Evolutionary conservation across 805 yeast genomes (phyloP), one percentile per base, ranked within the genome.

Genomic region (Metschnikowia proteae): DNA sequence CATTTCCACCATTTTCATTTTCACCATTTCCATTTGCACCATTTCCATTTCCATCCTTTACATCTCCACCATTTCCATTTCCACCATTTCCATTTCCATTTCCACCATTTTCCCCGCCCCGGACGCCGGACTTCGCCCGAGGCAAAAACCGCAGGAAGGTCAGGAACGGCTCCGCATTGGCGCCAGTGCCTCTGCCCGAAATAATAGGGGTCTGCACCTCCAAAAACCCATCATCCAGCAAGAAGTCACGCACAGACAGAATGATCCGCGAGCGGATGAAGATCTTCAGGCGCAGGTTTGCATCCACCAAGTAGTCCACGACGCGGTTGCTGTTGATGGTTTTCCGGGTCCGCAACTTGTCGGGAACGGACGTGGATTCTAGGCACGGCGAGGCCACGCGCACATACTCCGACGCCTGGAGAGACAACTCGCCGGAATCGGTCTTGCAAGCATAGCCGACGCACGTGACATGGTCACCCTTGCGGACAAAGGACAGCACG

Each of bases 121-220:
- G 9, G 30, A 3, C 8, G 30, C 30, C 30, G 30, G 30, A 28
- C 9, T 28, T 28, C 1, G 56, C 60, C 1, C 52, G 52, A 17
- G 68, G 70, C 49, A 74, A 46, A 28, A 74, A 75, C 36, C 65
- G 63, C 37, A 76, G 64, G 1, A 26, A 30, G 1, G 97, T 89
- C 0, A 60, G 60, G 57, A 94, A 94, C 0, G 98, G 96, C n/a
- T 78, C 77, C 0, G 99, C 98, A 58, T 83, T 82, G 4, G 99
- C 99, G 2, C 99, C 99, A 13, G 89, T 87, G 0, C 90, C 80
- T 31, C 73, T 69, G 1, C 83, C 82, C 0, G 89, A 79, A 9
- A 94, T 65, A 1, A 90, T 79, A 0, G 99, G 99, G 0, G 99
- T 94, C 45, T 84, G 86, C 0, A 94, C 96, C 63, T 90, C 97